Evolutionary conservation across 805 yeast genomes (phyloP).

Genomic region (Nakazawaea ernobii): DNA sequence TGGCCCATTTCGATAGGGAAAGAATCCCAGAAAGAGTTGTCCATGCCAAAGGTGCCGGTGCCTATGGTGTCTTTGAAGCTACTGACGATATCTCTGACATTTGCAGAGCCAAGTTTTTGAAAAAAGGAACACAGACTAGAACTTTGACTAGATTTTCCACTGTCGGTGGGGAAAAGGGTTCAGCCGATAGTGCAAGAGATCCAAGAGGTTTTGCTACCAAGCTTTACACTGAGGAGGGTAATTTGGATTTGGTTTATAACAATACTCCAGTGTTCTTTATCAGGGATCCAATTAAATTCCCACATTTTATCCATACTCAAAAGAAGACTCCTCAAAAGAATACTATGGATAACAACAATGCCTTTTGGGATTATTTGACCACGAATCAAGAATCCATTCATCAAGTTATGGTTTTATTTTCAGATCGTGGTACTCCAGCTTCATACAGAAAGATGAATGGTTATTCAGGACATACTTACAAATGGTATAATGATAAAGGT

Average conservation of each 20-base stretch:
- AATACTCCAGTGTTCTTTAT: conserved; percentile 83
- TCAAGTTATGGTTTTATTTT: conserved; percentile 67
- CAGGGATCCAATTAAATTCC: conserved; percentile 82
- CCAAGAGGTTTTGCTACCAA: conserved; percentile 83
- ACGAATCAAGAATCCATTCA: conserved; percentile 70
- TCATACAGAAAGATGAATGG: conserved; percentile 76
- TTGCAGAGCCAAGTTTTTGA: conserved; percentile 64
- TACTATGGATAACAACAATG: conserved; percentile 63
- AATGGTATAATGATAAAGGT: conserved; percentile 71
- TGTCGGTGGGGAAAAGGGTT: conserved; percentile 81
- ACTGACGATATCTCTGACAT: conserved; percentile 79
- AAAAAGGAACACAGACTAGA: conserved; percentile 74
- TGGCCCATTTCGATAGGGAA: conserved; percentile 87
- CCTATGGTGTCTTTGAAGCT: conserved; percentile 80
- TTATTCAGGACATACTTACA: conserved; percentile 79
- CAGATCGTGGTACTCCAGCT: conserved; percentile 81
- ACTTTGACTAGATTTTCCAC: conserved; percentile 75
- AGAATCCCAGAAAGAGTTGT: conserved; percentile 91
- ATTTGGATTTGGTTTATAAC: conserved; percentile 79
- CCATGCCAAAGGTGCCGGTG: conserved; percentile 93
- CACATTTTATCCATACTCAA: conserved; percentile 84
- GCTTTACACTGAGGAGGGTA: conserved; percentile 79
- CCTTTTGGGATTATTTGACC: conserved; percentile 81
- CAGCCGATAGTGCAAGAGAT: conserved; percentile 80
- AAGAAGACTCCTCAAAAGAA: conserved; percentile 82